Conservation (phyloP, 495 filamentous ascomycete species). For the Lasiosphaeria ovina region DNA sequence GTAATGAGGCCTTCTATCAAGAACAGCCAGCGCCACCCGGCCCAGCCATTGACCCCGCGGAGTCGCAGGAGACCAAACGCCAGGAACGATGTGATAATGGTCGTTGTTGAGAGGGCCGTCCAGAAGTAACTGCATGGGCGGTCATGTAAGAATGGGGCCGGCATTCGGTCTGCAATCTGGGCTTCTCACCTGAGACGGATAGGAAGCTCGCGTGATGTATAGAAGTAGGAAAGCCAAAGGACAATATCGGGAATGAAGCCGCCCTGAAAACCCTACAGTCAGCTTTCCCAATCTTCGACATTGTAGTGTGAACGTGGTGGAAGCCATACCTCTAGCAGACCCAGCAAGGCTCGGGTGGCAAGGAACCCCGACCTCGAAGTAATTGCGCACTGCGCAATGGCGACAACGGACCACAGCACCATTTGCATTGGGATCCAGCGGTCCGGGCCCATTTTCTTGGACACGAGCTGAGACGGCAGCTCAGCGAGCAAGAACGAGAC, state of each 20-base stretch:
- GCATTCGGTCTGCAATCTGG: neutral
- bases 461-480: constrained; percentile 73
- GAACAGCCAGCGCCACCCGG: constrained; percentile 65
- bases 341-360: constrained; percentile 60
- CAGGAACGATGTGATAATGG: constrained; percentile 51
- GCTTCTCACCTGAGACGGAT: constrained; percentile 54
- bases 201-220: constrained; percentile 64
- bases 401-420: constrained; percentile 71
- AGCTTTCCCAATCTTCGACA: neutral
- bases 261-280: constrained; percentile 39
- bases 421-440: constrained; percentile 82
- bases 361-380: constrained; percentile 56
- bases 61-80: constrained; percentile 53
- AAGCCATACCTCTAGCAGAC: constrained; percentile 53
- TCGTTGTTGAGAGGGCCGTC: constrained; percentile 51
- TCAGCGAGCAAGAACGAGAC: constrained; percentile 66
- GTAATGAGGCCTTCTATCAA: constrained; percentile 51
- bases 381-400: constrained; percentile 63
- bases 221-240: constrained; percentile 72
- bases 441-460: constrained; percentile 71
- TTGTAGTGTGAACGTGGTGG: neutral
- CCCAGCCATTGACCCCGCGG: constrained; percentile 50
- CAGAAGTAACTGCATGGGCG: constrained; percentile 45
- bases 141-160: too few relatives aligned
- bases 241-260: constrained; percentile 55